phyloP scores from a whole-genome alignment of 2,329 filamentous ascomycete genomes.

The Ascomycota sp. region DNA sequence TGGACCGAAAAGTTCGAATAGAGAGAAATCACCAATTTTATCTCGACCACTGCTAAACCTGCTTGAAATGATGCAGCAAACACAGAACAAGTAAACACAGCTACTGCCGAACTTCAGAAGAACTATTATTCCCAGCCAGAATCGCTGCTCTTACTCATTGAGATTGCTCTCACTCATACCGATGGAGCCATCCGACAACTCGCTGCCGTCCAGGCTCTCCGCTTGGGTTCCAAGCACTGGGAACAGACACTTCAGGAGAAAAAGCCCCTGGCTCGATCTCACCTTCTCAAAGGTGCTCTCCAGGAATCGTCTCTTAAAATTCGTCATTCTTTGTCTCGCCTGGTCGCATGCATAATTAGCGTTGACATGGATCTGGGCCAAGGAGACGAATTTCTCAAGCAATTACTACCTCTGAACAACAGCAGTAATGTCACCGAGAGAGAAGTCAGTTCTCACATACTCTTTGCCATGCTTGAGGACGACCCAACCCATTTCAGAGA shows the following conservation, averaged over 20 bases:
- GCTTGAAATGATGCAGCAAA: constrained; percentile 53
- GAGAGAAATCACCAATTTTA: not conserved
- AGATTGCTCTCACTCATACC: constrained; percentile 66
- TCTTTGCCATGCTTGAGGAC: constrained; percentile 78
- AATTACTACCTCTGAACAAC: constrained; percentile 60
- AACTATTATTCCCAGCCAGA: constrained; percentile 78
- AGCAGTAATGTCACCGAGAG: constrained; percentile 59
- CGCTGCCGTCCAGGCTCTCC: constrained; percentile 73
- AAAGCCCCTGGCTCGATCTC: constrained; percentile 61
- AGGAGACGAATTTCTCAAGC: constrained; percentile 63
- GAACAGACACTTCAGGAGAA: constrained; percentile 48
- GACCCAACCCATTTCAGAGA: constrained; percentile 70
- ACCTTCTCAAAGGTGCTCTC: constrained; percentile 67
- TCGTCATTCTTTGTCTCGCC: constrained; percentile 70
- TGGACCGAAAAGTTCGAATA: not conserved
- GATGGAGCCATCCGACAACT: constrained; percentile 62
- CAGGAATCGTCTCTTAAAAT: constrained; percentile 58
- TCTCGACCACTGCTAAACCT: not conserved
- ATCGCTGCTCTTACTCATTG: constrained; percentile 67
- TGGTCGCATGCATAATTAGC: constrained; percentile 72
- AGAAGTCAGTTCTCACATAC: constrained; percentile 80
- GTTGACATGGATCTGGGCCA: constrained; percentile 57
- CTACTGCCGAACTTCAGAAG: constrained; percentile 77
- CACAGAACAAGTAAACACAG: constrained; percentile 73
- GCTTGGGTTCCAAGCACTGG: constrained; percentile 78